Conservation (phyloP, 2,329 filamentous ascomycete species). For the Sclerotinia sclerotiorum region DNA sequence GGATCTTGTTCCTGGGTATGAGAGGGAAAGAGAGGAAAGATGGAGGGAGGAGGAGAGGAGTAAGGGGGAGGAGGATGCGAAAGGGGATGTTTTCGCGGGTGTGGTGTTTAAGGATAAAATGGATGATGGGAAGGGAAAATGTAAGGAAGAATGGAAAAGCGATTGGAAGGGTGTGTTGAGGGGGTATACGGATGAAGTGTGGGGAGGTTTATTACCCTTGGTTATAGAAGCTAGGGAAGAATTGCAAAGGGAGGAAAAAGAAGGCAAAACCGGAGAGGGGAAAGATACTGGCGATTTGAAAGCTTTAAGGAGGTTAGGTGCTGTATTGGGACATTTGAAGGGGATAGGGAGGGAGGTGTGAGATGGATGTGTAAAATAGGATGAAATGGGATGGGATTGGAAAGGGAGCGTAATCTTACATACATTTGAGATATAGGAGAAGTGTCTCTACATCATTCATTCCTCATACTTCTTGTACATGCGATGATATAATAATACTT, state of each 20-base stretch:
- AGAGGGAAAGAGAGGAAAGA: background rate
- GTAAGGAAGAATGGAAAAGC: constrained; percentile 28
- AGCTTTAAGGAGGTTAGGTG: constrained; percentile 31
- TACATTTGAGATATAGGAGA: too few species aligned
- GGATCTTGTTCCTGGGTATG: background rate
- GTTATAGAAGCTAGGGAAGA: constrained; percentile 58
- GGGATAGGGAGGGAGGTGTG: background rate
- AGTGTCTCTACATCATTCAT: too few species aligned
- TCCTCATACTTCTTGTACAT: too few species aligned
- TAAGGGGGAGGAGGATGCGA: too few species aligned
- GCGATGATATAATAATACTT: too few species aligned
- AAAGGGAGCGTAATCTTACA: too few species aligned
- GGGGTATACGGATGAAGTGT: constrained; percentile 64
- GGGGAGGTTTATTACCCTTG: constrained; percentile 61
- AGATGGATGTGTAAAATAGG: background rate
- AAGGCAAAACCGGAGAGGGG: constrained; percentile 7
- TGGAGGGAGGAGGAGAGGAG: background rate
- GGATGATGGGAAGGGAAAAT: too few species aligned
- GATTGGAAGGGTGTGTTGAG: constrained; percentile 56
- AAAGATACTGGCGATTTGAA: constrained; percentile 23
- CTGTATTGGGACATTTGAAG: constrained; percentile 33
- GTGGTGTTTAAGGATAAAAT: background rate
- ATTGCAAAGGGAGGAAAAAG: constrained; percentile 45
- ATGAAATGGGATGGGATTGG: too few species aligned
- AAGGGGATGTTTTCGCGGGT: background rate